phyloP scores from a whole-genome alignment of 805 yeast genomes.

The Ogataea saltuana region DNA sequence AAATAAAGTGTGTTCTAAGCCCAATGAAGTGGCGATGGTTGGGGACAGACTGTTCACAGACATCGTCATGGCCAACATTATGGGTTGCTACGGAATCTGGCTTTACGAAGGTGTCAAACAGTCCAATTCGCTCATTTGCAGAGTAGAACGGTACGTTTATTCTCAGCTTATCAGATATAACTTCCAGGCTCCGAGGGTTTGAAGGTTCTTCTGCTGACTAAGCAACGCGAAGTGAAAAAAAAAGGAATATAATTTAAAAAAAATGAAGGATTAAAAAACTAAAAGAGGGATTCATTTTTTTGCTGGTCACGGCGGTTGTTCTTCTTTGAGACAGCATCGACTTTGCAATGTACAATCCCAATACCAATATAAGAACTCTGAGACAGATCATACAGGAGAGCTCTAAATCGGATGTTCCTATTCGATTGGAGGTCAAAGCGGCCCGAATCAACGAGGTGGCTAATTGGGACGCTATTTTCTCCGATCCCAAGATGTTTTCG shows the following conservation, averaged over 20 bases:
- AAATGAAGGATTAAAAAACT: conserved; percentile 1
- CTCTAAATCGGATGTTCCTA: conserved; percentile 3
- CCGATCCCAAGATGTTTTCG: conserved; percentile 21
- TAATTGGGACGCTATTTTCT: conserved; percentile 31
- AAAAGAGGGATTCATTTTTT: background rate
- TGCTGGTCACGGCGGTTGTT: conserved; percentile 1
- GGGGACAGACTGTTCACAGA: conserved; percentile 95
- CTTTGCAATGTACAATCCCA: conserved; percentile 6
- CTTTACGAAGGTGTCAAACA: conserved; percentile 69
- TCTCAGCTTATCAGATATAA: conserved; percentile 2
- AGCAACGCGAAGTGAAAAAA: background rate
- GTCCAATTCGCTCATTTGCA: conserved; percentile 52
- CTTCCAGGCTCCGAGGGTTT: conserved; percentile 4
- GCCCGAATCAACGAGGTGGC: conserved; percentile 22
- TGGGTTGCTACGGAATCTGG: conserved; percentile 90
- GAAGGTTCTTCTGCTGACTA: no score
- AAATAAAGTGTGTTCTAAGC: conserved; percentile 45
- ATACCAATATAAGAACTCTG: conserved; percentile 12
- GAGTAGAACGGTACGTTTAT: conserved; percentile 47
- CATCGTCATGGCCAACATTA: conserved; percentile 87
- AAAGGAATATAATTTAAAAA: background rate
- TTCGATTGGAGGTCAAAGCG: conserved; percentile 10
- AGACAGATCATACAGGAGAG: conserved; percentile 12
- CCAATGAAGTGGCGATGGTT: conserved; percentile 74
- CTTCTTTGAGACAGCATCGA: background rate